Base-by-base conservation (phyloP, 768 basidiomycete genomes). In the Roridomyces roridus region DNA sequence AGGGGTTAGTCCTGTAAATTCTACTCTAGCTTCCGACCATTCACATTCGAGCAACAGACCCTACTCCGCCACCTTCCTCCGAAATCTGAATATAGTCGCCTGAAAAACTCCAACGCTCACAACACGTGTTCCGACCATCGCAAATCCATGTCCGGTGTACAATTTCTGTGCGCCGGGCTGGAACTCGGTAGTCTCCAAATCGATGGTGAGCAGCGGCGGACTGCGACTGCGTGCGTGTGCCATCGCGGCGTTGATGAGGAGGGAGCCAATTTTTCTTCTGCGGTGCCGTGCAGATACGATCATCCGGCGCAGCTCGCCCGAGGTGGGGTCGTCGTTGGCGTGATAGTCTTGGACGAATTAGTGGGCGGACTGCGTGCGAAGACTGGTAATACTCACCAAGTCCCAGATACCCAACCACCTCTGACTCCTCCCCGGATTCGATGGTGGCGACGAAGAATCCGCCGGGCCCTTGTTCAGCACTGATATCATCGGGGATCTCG, bases 361-460 rank as follows among this genome's bases (percentile, higher is more conserved):
- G n/a, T 31, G n/a, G 17, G 7, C 42, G 3, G 11, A n/a, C 2
- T 18, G 0, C 17, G 20, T 34, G 20, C 20, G 36, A 17, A 25
- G 26, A 26, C 7, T 18, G 25, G 6, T 21, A n/a, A 11, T 6
- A 43, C 65, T 5, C 12, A 69, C 68, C 68, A 17, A 67, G 43
- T 10, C 50, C 66, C 17, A 67, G 36, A 24, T 46, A 59, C 12
- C 68, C 66, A 12, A 69, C 61, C 17, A 67, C 58, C 35, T 63
- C 62, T 4, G 45, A 46, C 4, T 40, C 43, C 20, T 31, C 25
- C 11, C 40, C 10, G 34, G 62, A 52, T 24, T 60, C 59, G 18
- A 51, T 55, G 35, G 59, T 66, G 7, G 59, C 65, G 18, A 69
- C 65, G 66, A 66, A 69, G 43, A 69, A 69, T 10, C 46, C 68